Evolutionary conservation across 2,329 filamentous ascomycete genomes (phyloP), one percentile per base, ranked within the genome.

Genomic region (Alternaria rosae): DNA sequence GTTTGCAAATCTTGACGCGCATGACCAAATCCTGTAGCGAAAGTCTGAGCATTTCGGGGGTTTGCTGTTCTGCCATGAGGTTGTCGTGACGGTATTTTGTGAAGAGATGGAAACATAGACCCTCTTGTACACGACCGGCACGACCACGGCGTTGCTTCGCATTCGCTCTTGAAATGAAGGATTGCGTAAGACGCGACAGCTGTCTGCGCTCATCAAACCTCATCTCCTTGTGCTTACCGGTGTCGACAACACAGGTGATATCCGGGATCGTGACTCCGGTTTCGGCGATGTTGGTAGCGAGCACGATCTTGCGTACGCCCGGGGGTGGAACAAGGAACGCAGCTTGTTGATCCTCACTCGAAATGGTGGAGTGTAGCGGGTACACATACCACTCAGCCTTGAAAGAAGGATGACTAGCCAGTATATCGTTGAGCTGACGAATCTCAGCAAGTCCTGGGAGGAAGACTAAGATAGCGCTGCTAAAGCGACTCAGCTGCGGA

Each of bases 181-280:
- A 93, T 77, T 98, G 94, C 32, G 97, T 91, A 20, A 99, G 86
- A 21, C 92, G 88, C 1, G 94, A 98, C 32, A 99, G 85, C 74
- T 99, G 95, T 59, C 93, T 87, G 57, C 92, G 88, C 81, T 99
- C 95, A 74, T 99, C 94, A 71, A 97, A 98, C 26, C 94, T 84
- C 94, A 97, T 97, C 79, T 97, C 94, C 68, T 96, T 93, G 79
- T 98, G 94, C 79, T 97, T 98, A 59, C 95, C 95, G 1, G 93
- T 94, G 78, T 99, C 95, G 61, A 99, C 91, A 47, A 99, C 95
- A 71, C 94, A 97, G 0, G 95, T 98, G 28, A 99, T 92, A 76
- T 99, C 95, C 1, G 95, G 95, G 68, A 99, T 99, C 0, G 95
- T 99, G 75, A 99, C 97, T 82, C 95, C 95, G 1, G 95, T 99